Evolutionary conservation across 805 yeast species (phyloP).

Genomic region (Pichia kluyveri): DNA sequence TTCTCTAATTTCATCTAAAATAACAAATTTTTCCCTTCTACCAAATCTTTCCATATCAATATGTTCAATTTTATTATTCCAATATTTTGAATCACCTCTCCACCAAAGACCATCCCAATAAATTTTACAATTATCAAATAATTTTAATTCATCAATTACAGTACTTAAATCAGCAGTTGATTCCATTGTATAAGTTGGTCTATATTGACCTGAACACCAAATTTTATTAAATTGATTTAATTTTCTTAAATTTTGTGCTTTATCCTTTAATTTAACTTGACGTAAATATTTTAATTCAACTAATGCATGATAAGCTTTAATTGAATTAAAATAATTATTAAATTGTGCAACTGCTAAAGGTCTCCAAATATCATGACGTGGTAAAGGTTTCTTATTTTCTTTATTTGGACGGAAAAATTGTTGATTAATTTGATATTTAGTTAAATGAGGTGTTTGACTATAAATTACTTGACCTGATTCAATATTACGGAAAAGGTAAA

Average conservation of each 20-base stretch:
- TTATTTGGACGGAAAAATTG: slow-evolving; percentile 81
- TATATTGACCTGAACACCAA: slow-evolving; percentile 81
- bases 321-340: slow-evolving; percentile 50
- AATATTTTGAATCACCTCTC: slow-evolving; percentile 67
- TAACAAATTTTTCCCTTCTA: slow-evolving; percentile 59
- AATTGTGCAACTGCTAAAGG: slow-evolving; percentile 78
- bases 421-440: slow-evolving; percentile 44
- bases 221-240: slow-evolving; percentile 69
- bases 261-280: slow-evolving; percentile 48
- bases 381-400: slow-evolving; percentile 74
- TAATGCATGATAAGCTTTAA: slow-evolving; percentile 64
- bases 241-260: slow-evolving; percentile 60
- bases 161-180: slow-evolving; percentile 77
- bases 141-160: slow-evolving; percentile 55
- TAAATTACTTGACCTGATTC: slow-evolving; percentile 87
- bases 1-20: slow-evolving; percentile 51
- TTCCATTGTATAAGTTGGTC: slow-evolving; percentile 87
- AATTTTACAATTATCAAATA: slow-evolving; percentile 33
- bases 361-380: slow-evolving; percentile 85
- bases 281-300: slow-evolving; percentile 68
- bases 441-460: slow-evolving; percentile 68
- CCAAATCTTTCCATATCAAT: slow-evolving; percentile 43
- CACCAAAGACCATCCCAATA: slow-evolving; percentile 87
- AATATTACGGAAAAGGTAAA: slow-evolving; percentile 72
- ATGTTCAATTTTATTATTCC: slow-evolving; percentile 63